Evolutionary conservation across 139 green algal species (phyloP), one percentile per base, ranked within the genome.

Genomic region (Nannochloris sp.): DNA sequence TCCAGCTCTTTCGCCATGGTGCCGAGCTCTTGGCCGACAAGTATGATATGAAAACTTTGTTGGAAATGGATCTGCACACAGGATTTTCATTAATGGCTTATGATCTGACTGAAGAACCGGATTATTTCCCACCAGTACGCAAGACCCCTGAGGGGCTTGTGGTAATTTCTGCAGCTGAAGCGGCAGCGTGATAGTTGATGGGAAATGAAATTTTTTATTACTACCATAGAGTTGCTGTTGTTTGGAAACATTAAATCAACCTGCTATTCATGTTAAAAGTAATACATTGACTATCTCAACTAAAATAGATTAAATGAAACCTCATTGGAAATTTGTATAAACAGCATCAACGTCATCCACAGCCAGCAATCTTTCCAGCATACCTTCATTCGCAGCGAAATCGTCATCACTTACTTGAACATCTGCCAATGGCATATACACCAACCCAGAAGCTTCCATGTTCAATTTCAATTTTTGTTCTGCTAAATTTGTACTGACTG

Each of bases 321-420:
- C 37, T 45, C 37, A n/a, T 45, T 12, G 9, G 37, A 45, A 84
- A 47, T 85, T 91, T 23, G 77, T 78, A 75, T 88, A 95, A 3
- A 97, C 89, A 3, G 76, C 81, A 54, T 97, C 91, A 27, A 97
- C 88, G 56, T 97, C 92, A 56, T 96, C 92, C 12, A 97, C 72
- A n/a, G 88, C 88, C 34, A 97, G 65, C 46, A 97, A 67, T 37
- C 70, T 67, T 27, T 97, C 91, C 53, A 92, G 53, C 32, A 97
- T 65, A 14, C 61, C 65, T 70, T 95, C 84, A 64, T 92, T 95
- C n/a, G 72, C 67, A 8, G 74, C 75, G 8, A 84, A 84, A 3
- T 72, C 60, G 19, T 74, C 72, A 54, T 70, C 32, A 29, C 19
- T 56, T 0, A 76, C 72, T 61, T 55, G 35, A 36, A 86, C 60